A percentile compares a stretch with the other conserved stretches of the same genome.
These are phyloP conservation scores for Lichtheimia hyalospora DNA, from an alignment of 371 early-diverging fungal genomes.

Conservation along the genomic window DNA sequence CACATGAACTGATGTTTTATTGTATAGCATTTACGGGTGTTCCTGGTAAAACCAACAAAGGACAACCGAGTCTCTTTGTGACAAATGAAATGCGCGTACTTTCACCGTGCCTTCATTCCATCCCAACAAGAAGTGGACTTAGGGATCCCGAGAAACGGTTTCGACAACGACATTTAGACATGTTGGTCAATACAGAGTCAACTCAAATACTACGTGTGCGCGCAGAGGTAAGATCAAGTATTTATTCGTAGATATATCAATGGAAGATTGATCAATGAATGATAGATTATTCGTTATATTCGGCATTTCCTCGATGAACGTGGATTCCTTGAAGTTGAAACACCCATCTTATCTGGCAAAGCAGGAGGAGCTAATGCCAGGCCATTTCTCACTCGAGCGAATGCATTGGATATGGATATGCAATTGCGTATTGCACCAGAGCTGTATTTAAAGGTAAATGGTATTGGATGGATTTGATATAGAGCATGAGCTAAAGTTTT, in stretches of 20 bases:
- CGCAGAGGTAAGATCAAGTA: constrained; percentile 31
- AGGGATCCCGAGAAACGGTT: constrained; percentile 81
- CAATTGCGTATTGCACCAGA: constrained; percentile 95
- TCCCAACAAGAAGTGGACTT: constrained; percentile 72
- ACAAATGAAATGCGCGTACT: constrained; percentile 62
- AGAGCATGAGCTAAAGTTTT: not conserved
- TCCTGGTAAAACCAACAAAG: constrained; percentile 79
- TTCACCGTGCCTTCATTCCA: constrained; percentile 84
- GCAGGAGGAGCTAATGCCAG: constrained; percentile 96
- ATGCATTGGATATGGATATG: constrained; percentile 80
- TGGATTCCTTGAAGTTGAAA: constrained; percentile 96
- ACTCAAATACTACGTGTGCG: constrained; percentile 57
- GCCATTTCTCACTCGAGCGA: constrained; percentile 89
- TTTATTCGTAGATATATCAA: not conserved
- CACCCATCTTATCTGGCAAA: constrained; percentile 86
- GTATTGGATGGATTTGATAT: not conserved
- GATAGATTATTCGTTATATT: constrained; percentile 72
- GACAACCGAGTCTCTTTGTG: constrained; percentile 82
- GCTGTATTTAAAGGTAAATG: constrained; percentile 82
- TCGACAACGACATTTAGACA: constrained; percentile 86
- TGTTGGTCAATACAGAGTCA: constrained; percentile 80
- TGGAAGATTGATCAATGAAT: not conserved
- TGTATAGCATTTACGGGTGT: constrained; percentile 68
- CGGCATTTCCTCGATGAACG: constrained; percentile 77
- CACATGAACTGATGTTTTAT: not conserved